A percentile compares a stretch with the other conserved stretches of the same genome.
These are phyloP conservation scores for Leccinum ochraceum DNA, from an alignment of 768 basidiomycete species.

Conservation along the genomic window DNA sequence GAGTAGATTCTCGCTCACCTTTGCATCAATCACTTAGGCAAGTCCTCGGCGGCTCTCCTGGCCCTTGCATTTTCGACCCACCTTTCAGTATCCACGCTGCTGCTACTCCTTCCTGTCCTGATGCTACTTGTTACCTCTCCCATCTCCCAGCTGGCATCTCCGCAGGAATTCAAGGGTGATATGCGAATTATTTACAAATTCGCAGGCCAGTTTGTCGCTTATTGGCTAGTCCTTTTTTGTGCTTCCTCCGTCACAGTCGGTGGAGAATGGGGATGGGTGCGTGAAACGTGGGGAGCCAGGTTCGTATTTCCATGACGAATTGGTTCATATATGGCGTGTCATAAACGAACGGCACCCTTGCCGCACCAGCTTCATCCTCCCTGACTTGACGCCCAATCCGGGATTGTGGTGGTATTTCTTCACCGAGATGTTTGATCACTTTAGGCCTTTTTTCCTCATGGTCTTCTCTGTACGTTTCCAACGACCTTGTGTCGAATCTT, in stretches of 20 bases:
- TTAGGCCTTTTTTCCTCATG: conserved; percentile 92
- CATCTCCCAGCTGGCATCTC: conserved; percentile 67
- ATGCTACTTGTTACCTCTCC: conserved; percentile 64
- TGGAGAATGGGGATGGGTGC: conserved; percentile 68
- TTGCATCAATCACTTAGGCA: conserved; percentile 46
- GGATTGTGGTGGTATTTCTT: conserved; percentile 99
- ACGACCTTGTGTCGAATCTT: neutral
- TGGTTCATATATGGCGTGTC: neutral
- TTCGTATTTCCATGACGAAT: conserved; percentile 32
- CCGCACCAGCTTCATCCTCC: conserved; percentile 64
- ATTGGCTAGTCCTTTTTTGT: conserved; percentile 44
- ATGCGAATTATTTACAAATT: conserved; percentile 29
- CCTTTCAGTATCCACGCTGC: conserved; percentile 66
- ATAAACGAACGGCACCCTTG: neutral
- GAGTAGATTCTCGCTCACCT: conserved; percentile 1
- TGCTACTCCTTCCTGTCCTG: conserved; percentile 66
- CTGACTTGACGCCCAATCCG: conserved; percentile 90
- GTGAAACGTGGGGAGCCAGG: conserved; percentile 86
- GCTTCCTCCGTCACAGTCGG: conserved; percentile 55
- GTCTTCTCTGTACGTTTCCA: conserved; percentile 76
- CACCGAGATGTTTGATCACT: conserved; percentile 99
- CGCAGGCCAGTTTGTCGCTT: conserved; percentile 49
- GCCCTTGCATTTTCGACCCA: conserved; percentile 72
- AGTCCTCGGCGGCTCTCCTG: conserved; percentile 56
- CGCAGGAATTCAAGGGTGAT: conserved; percentile 36